Percentiles rank a stretch among this genome's conserved stretches.
phyloP scores from a whole-genome alignment of 2,329 filamentous ascomycete species.

The Didymella lethalis region DNA sequence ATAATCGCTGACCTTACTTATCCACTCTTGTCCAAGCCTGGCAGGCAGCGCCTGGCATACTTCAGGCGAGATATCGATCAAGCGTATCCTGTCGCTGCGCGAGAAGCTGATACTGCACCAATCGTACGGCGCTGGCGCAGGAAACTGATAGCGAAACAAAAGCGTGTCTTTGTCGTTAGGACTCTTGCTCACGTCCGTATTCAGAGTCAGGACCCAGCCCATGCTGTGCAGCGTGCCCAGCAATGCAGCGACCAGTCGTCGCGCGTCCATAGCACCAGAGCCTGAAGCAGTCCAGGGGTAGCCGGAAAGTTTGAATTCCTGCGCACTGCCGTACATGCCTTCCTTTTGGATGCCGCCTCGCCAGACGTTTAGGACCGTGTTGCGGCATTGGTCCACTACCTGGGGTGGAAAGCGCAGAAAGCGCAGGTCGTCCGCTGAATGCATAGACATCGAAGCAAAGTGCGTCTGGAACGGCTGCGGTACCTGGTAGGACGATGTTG shows the following conservation, averaged over 20 bases:
- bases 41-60: constrained; percentile 19
- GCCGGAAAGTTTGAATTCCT: constrained; percentile 51
- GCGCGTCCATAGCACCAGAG: constrained; percentile 40
- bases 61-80: constrained; percentile 41
- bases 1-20: constrained; percentile 22
- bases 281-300: constrained; percentile 47
- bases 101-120: constrained; percentile 52
- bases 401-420: constrained; percentile 47
- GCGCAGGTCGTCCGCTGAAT: constrained; percentile 39
- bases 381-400: constrained; percentile 40
- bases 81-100: constrained; percentile 35
- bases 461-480: constrained; percentile 29
- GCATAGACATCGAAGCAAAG: constrained; percentile 38
- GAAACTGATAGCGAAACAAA: constrained; percentile 50
- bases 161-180: constrained; percentile 48
- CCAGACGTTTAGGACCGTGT: constrained; percentile 38
- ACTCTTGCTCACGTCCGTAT: constrained; percentile 49
- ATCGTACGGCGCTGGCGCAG: constrained; percentile 46
- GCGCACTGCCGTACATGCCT: constrained; percentile 42
- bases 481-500: constrained; percentile 19
- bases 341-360: constrained; percentile 43
- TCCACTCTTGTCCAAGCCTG: constrained; percentile 22
- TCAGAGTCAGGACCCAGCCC: constrained; percentile 52
- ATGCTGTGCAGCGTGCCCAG: constrained; percentile 45
- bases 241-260: constrained; percentile 44